Evolutionary conservation across 768 basidiomycete genomes (phyloP).

Genomic region (Strobilomyces echinocephalus): DNA sequence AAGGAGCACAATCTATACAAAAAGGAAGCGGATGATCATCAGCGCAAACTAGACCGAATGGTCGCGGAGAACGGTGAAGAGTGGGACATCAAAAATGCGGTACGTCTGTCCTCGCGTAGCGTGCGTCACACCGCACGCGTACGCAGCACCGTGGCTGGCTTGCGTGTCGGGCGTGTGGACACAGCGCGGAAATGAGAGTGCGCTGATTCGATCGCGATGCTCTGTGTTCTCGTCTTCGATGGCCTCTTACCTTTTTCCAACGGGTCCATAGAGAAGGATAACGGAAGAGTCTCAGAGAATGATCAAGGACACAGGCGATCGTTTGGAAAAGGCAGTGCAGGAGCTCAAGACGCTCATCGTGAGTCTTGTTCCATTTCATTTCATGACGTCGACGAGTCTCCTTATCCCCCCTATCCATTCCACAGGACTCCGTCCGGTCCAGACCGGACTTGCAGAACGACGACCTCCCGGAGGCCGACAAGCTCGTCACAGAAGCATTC

Average conservation of each 20-base stretch:
- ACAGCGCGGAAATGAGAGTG: conserved; percentile 29
- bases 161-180: conserved; percentile 16
- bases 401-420: conserved; percentile 2
- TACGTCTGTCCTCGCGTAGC: conserved; percentile 34
- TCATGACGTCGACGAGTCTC: conserved; percentile 13
- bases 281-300: conserved; percentile 78
- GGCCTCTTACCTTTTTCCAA: conserved; percentile 6
- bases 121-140: neutral
- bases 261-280: conserved; percentile 48
- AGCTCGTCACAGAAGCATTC: conserved; percentile 48
- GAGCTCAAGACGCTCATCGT: conserved; percentile 69
- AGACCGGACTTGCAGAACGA: conserved; percentile 29
- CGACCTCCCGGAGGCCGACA: conserved; percentile 55
- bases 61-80: conserved; percentile 58
- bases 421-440: conserved; percentile 27
- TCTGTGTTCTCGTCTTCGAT: conserved; percentile 12
- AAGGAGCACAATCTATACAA: conserved; percentile 68
- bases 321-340: conserved; percentile 56
- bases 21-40: conserved; percentile 58
- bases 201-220: conserved; percentile 17
- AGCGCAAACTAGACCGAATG: conserved; percentile 58
- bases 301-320: conserved; percentile 61
- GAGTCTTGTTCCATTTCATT: conserved; percentile 36
- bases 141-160: conserved; percentile 7
- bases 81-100: conserved; percentile 75